Evolutionary conservation across 1,284 basidiomycete genomes (phyloP), one percentile per base, ranked within the genome.

Genomic region (Heterobasidion parviporum): DNA sequence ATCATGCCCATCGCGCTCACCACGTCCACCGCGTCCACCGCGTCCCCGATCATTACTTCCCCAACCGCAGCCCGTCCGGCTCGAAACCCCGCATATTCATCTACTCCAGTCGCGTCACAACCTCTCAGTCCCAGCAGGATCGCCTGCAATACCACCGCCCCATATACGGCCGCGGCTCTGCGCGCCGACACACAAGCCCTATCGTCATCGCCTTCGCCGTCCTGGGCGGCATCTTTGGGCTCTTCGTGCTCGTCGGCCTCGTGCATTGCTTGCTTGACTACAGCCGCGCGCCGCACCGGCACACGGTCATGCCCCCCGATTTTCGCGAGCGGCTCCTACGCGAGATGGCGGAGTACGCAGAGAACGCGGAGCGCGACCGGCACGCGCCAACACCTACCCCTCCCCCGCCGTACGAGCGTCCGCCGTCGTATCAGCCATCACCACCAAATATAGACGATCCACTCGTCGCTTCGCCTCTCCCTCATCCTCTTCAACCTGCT

Each of bases 311-410:
- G 14, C 56, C 59, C 67, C 14, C 62, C 75, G 34, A 60, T 78
- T 16, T 68, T 72, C 45, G 80, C 48, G 73, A 80, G 60, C 70
- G 71, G 36, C 68, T 83, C n/a, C 73, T 81, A 54, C 66, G 70
- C 51, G 81, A 82, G 66, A 72, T 82, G 64, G 74, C 41, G 6
- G 53, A 36, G 38, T 52, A 56, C 34, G 14, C 54, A 12, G 5
- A 15, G 32, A 45, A 8, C 16, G 56, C 50, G 26, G 57, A 58
- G 32, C 46, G 54, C 14, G 43, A 18, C 10, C 49, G 57, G 2
- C n/a, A 14, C 45, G 36, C 18, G 5, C 48, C 48, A 16, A 18
- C 52, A 10, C 38, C 38, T 41, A 41, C 12, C 38, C 52, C 52
- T 12, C 56, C 56, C 15, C 56, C 50, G 34, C 32, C 50, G 14